phyloP scores from a whole-genome alignment of 257 asterid genomes.

The Cinchona pubescens region DNA sequence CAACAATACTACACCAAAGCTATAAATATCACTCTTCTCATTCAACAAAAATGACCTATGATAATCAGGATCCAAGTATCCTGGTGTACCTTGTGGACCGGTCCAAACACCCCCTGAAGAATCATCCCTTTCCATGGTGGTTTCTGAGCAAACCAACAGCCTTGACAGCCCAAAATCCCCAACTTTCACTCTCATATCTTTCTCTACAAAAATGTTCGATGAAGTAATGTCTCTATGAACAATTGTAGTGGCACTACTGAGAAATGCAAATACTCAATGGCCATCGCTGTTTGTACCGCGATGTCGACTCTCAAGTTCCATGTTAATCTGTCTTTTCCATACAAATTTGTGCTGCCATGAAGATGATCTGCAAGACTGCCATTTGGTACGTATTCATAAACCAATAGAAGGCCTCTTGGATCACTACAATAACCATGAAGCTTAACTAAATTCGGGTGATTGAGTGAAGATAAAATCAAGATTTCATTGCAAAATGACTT shows the following conservation, averaged over 20 bases:
- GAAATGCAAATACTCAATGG: conserved; percentile 83
- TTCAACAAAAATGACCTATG: conserved; percentile 69
- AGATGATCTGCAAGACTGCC: conserved; percentile 91
- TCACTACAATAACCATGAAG: conserved; percentile 95
- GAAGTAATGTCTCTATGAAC: conserved; percentile 92
- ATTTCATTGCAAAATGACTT: conserved; percentile 92
- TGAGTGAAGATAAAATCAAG: conserved; percentile 70
- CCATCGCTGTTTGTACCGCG: conserved; percentile 71
- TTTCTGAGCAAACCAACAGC: conserved; percentile 57
- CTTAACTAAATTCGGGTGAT: conserved; percentile 78
- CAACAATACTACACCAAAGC: conserved; percentile 81
- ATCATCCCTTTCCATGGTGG: conserved; percentile 34
- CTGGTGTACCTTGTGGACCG: conserved; percentile 97
- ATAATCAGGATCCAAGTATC: conserved; percentile 90
- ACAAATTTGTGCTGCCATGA: conserved; percentile 53
- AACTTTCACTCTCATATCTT: conserved; percentile 78
- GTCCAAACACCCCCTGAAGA: conserved; percentile 81
- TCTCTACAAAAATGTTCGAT: conserved; percentile 76
- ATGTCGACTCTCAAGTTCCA: conserved; percentile 79
- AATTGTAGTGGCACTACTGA: conserved; percentile 70
- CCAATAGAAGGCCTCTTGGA: conserved; percentile 85
- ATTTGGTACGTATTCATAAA: conserved; percentile 80
- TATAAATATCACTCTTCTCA: conserved; percentile 89
- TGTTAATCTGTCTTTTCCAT: conserved; percentile 35
- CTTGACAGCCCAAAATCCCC: conserved; percentile 94